Evolutionary conservation across 2,329 filamentous ascomycete genomes (phyloP).

Genomic region (Aspergillus fijiensis): DNA sequence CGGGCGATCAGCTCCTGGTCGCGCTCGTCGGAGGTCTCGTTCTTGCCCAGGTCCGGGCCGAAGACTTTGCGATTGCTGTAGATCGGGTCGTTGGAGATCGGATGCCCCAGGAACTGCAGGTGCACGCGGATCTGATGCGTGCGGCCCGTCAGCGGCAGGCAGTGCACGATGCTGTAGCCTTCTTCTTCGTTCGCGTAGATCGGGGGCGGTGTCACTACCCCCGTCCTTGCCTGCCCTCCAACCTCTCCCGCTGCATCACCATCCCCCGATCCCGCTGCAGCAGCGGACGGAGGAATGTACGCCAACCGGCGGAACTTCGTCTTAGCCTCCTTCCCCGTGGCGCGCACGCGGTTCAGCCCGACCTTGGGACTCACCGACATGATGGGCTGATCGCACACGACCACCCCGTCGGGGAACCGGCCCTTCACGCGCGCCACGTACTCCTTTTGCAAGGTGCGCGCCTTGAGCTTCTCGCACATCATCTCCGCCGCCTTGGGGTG

Average conservation of each 20-base stretch:
- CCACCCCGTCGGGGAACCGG: conserved; percentile 84
- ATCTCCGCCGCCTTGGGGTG: conserved; percentile 74
- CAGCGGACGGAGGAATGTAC: conserved; percentile 68
- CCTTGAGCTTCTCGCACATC: conserved; percentile 73
- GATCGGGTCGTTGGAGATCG: conserved; percentile 96
- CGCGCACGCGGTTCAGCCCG: conserved; percentile 88
- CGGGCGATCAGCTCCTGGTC: conserved; percentile 89
- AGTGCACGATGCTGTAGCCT: conserved; percentile 93
- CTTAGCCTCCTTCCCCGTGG: conserved; percentile 82
- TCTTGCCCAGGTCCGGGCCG: conserved; percentile 71
- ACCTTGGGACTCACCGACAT: conserved; percentile 92
- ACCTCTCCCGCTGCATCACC: conserved; percentile 12
- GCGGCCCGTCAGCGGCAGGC: conserved; percentile 85
- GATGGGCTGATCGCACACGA: conserved; percentile 91
- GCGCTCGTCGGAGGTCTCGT: conserved; percentile 66
- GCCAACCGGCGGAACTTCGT: conserved; percentile 90
- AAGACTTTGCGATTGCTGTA: conserved; percentile 95
- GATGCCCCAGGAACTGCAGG: conserved; percentile 88
- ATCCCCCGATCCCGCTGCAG: too few relatives aligned
- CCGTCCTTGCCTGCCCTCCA: conserved; percentile 22
- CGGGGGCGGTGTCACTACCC: conserved; percentile 34
- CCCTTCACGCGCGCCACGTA: conserved; percentile 91
- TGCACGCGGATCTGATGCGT: conserved; percentile 96
- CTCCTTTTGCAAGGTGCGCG: conserved; percentile 85
- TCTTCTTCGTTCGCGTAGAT: conserved; percentile 49